Evolutionary conservation across 2,329 filamentous ascomycete genomes (phyloP), one percentile per base, ranked within the genome.

Genomic region (Podosphaera leucotricha): DNA sequence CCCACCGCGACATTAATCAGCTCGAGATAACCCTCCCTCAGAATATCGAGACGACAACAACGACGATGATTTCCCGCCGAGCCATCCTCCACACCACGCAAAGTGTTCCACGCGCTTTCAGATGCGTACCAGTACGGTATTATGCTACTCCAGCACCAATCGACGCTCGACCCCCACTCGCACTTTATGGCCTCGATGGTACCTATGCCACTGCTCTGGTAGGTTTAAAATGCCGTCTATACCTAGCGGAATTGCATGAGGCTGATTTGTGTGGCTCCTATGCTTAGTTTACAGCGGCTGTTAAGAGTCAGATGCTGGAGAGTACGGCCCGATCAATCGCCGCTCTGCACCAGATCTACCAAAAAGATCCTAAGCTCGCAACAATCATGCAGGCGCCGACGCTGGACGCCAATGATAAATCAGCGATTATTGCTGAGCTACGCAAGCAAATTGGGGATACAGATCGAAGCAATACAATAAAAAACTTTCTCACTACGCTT

Each of bases 151-250:
- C 73, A 57, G 61, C 60, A 45, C 54, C 66, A 50, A 68, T 72
- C 58, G 75, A 77, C 49, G 66, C 75, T 63, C 86, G 82, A 71
- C 77, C 87, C 57, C 90, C 90, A 55, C 71, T 94, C 61, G 74
- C 86, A 57, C 75, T 98, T 60, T 98, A 84, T 66, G 90, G 90
- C 57, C 69, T 98, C 61, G 90, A 95, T 66, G 90, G 90, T 65
- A 95, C 87, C 62, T 98, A 98, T 69, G 90, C 90, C 63, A 85
- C 80, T 68, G 90, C 90, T 69, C 73, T 98, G 77, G 90, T 98
- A 87, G 64, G 83, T 62, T 47, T 44, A 4, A 4, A 4, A 8
- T 8, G 22, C 22, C 22, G 22, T 24, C 22, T 4, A 4, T 24
- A 8, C 22, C n/a, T n/a, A n/a, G n/a, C n/a, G n/a, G n/a, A 8